Evolutionary conservation across 768 basidiomycete species (phyloP), one percentile per base, ranked within the genome.

Genomic region (Pisolithus orientalis): DNA sequence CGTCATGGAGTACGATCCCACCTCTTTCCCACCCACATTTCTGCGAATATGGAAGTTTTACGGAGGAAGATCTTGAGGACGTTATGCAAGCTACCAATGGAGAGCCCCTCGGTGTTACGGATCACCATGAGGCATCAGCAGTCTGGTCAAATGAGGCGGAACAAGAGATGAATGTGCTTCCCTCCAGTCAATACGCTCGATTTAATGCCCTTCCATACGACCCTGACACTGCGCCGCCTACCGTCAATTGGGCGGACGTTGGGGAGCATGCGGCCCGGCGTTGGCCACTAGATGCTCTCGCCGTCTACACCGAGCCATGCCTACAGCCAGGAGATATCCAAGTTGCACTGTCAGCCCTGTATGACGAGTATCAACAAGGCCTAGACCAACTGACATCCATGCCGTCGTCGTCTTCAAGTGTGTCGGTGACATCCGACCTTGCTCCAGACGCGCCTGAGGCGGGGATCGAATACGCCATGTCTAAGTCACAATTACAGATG

Each of bases 401-500:
- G 21, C 67, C 74, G 17, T 62, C 74, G 17, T 62, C 76, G 5
- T 55, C 66, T 24, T 14, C 47, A 52, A 49, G 49, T 52, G 44
- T 53, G 52, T 40, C 57, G 58, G n/a, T 54, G 32, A 39, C 47
- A 14, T 47, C 56, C 31, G 28, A 46, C 38, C 53, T 47, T 31
- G 43, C 34, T 21, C 49, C 52, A 37, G 69, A 70, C 37, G 54
- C 64, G 40, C 67, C 63, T 4, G 75, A 75, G 10, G 68, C 66
- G 1, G 68, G 62, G 16, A 63, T 67, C 32, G 78, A 77, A 44
- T 71, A 76, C 51, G 71, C 71, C 17, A 76, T 84, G 75, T 82
- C 84, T 40, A 86, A 82, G 61, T 70, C 72, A 2, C 87, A 90
- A 57, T 66, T 76, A 34, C 75, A 80, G 53, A 73, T 90, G 39